Base-by-base conservation (phyloP, 1,284 basidiomycete species). In the Puccinia polysora region DNA sequence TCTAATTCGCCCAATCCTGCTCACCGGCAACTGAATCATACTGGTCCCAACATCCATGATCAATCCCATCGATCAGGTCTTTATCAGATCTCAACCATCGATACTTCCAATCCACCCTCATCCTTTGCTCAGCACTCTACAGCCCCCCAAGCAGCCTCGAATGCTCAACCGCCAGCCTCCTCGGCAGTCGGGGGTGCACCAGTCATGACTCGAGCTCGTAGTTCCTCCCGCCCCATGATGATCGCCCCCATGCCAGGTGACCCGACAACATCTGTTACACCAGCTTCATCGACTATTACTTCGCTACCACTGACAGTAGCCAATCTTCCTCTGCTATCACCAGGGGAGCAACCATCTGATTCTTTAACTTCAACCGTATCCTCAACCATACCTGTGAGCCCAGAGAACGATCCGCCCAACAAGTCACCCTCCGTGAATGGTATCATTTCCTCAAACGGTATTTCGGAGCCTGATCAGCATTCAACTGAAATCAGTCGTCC, bases 371-470 rank as follows among this genome's bases (percentile, higher is more conserved):
- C 65, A 28, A 12, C 30, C 55, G 25, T n/a, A n/a, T n/a, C n/a
- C n/a, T n/a, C n/a, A n/a, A n/a, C n/a, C n/a, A n/a, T n/a, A n/a
- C n/a, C n/a, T n/a, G n/a, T n/a, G n/a, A n/a, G n/a, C n/a, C n/a
- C n/a, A n/a, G n/a, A n/a, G n/a, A n/a, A n/a, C n/a, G 56, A 40
- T 3, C 14, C 34, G 14, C 56, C 15, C 2, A 23, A 38, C 25
- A 47, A 47, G 2, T 23, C 47, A 28, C 63, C 15, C 2, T 71
- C 75, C 18, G 75, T 75, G 14, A 50, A 75, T 49, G 70, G 67
- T 34, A 56, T 76, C 38, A 62, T 56, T 0, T 32, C 45, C 14
- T 38, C 52, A 6, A 47, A 56, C 23, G 52, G 59, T 4, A 56
- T 23, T 30, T 67, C 63, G 28, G 34, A 25, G 30, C 25, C 25